Evolutionary conservation across 1,284 basidiomycete genomes (phyloP).

Genomic region (Microbotryum scabiosae): DNA sequence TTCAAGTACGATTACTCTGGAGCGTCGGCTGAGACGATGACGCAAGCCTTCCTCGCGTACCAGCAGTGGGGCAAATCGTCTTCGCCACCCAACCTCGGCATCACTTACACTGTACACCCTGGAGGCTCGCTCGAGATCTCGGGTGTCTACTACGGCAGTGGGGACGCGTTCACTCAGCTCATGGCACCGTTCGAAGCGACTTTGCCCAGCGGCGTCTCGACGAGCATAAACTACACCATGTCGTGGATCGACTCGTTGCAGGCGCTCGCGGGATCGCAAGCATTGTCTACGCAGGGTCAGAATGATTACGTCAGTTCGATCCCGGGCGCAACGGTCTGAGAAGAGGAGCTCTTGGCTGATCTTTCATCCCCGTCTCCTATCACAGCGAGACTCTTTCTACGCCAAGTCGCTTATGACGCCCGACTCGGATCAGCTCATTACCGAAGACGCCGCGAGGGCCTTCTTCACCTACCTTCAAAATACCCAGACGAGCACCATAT

Average conservation of each 20-base stretch:
- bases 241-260: constrained; percentile 3
- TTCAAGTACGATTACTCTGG: no score
- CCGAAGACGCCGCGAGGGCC: constrained; percentile 12
- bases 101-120: neutral
- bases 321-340: no score
- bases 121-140: neutral
- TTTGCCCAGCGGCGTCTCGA: neutral
- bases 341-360: no score
- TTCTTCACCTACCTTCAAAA: constrained; percentile 31
- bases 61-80: no score
- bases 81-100: neutral
- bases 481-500: constrained; percentile 23
- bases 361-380: neutral
- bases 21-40: no score
- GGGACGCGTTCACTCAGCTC: neutral
- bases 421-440: constrained; percentile 16
- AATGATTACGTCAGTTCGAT: no score
- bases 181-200: neutral
- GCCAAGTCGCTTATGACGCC: constrained; percentile 33
- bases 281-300: neutral
- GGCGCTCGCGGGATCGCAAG: constrained; percentile 1
- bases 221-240: neutral
- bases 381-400: constrained; percentile 27
- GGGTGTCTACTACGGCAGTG: constrained; percentile 1
- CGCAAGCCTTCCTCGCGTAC: no score